Conservation (phyloP, 1,139 yeast genomes). For the Debaryomyces udenii region DNA sequence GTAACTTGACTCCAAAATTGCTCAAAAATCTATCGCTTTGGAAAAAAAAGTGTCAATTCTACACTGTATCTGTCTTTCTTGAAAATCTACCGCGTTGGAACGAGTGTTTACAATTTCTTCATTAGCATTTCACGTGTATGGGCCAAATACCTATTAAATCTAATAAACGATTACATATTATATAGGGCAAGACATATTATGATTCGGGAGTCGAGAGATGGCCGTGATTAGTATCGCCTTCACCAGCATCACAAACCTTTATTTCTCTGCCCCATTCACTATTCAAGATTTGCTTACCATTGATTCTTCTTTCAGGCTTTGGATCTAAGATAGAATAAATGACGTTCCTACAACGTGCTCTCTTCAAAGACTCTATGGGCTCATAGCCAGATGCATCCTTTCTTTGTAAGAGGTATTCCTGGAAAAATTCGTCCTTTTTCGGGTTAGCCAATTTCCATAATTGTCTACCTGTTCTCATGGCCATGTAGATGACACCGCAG, state of each 20-base stretch:
- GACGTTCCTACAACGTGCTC: constrained; percentile 88
- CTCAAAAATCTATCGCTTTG: neutral
- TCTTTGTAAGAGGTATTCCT: constrained; percentile 71
- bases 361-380: constrained; percentile 80
- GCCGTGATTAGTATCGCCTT: constrained; percentile 17
- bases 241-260: constrained; percentile 72
- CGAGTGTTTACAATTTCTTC: constrained; percentile 7
- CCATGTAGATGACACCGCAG: constrained; percentile 96
- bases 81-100: constrained; percentile 10
- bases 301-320: constrained; percentile 80
- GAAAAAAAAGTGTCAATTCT: neutral
- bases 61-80: too few species aligned
- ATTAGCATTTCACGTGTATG: neutral
- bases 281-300: constrained; percentile 82
- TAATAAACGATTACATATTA: neutral
- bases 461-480: constrained; percentile 95
- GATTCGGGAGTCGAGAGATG: neutral
- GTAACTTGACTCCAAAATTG: constrained; percentile 1
- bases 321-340: constrained; percentile 93
- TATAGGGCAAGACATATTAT: neutral
- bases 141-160: neutral
- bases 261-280: constrained; percentile 97
- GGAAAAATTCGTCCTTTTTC: constrained; percentile 77
- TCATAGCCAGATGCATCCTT: constrained; percentile 85
- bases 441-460: constrained; percentile 84